phyloP scores from a whole-genome alignment of 331 rosid species.

The Acacia concinna region DNA sequence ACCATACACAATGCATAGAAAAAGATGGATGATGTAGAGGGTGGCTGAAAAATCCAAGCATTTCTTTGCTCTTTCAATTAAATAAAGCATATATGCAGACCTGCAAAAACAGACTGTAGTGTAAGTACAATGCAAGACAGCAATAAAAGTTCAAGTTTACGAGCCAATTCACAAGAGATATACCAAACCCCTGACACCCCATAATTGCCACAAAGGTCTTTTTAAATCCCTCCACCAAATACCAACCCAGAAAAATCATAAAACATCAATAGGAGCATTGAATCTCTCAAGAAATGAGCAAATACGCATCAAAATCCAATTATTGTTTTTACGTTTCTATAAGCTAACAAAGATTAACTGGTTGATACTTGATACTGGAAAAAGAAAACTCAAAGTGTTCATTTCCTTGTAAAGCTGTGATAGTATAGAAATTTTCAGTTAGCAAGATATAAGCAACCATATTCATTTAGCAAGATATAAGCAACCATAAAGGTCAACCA shows the following conservation, averaged over 20 bases:
- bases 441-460: neutral
- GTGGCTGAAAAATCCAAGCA: slow-evolving; percentile 80
- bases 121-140: neutral
- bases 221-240: neutral
- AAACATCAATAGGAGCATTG: neutral
- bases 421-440: neutral
- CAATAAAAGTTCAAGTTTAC: neutral
- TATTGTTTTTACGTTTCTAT: neutral
- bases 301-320: neutral
- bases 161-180: neutral
- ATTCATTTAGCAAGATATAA: neutral
- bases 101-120: slow-evolving; percentile 39
- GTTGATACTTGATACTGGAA: neutral
- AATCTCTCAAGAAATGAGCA: neutral
- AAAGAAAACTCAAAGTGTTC: neutral
- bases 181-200: neutral
- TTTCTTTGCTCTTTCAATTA: slow-evolving; percentile 71
- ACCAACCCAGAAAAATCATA: neutral
- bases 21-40: slow-evolving; percentile 58
- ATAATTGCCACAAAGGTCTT: neutral
- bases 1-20: slow-evolving; percentile 61
- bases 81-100: slow-evolving; percentile 59
- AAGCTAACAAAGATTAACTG: neutral
- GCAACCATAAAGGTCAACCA: neutral
- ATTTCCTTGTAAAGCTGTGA: neutral